Evolutionary conservation across 148 eudicot genomes (phyloP).

Genomic region (Euryodendron excelsum): DNA sequence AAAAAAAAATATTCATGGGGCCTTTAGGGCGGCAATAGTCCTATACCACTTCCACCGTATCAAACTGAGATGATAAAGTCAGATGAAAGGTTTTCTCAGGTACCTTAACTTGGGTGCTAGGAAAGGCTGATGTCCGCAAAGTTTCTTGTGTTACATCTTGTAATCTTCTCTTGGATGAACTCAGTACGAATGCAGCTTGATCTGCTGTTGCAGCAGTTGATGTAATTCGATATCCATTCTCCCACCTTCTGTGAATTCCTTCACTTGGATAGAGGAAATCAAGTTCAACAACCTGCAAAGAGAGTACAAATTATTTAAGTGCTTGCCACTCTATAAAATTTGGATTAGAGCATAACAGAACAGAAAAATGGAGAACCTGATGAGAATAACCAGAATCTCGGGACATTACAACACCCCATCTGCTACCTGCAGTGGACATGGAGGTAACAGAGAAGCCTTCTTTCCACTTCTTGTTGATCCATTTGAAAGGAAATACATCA

Average conservation of each 20-base stretch:
- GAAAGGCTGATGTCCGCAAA: conserved; percentile 48
- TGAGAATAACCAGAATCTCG: conserved; percentile 47
- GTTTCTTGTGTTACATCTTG: conserved; percentile 49
- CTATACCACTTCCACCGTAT: too few species aligned
- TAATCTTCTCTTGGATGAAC: conserved; percentile 36
- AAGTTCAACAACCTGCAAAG: conserved; percentile 39
- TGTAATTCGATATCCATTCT: conserved; percentile 48
- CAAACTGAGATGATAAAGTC: too few species aligned
- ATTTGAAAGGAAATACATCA: conserved; percentile 52
- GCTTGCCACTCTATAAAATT: neutral
- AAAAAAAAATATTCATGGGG: too few species aligned
- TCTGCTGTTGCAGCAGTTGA: conserved; percentile 48
- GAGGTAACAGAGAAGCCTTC: conserved; percentile 55
- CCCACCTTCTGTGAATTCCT: conserved; percentile 58
- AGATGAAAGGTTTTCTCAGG: neutral
- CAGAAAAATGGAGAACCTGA: conserved; percentile 28
- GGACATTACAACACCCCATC: conserved; percentile 57
- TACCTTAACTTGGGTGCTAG: conserved; percentile 52
- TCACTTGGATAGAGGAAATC: conserved; percentile 54
- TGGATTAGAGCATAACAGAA: neutral
- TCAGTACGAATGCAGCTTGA: conserved; percentile 51
- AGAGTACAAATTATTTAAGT: conserved; percentile 3
- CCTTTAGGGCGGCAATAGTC: too few species aligned
- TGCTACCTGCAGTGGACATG: conserved; percentile 51
- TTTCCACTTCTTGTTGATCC: conserved; percentile 62